Evolutionary conservation across 164 flowering plant genomes (phyloP).

Genomic region (Vitis rotundifolia): DNA sequence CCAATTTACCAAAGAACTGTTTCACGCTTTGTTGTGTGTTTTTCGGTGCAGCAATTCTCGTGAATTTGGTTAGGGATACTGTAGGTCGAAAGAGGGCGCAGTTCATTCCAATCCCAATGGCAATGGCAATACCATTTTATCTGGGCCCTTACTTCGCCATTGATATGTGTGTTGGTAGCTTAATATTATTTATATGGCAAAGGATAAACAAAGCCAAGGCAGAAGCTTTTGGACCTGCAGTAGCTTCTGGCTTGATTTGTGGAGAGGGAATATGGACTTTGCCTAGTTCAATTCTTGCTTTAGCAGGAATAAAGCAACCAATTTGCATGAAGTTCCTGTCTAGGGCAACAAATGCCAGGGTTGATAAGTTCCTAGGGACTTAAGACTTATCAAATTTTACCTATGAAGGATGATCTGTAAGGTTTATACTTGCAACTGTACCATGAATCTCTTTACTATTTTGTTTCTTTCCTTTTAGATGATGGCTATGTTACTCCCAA

Average conservation of each 20-base stretch:
- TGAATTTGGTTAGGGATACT: background rate
- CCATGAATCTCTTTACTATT: too few relatives aligned
- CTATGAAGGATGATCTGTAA: too few relatives aligned
- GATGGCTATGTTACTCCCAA: too few relatives aligned
- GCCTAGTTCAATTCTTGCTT: slow-evolving; percentile 16
- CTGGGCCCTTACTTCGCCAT: slow-evolving; percentile 9
- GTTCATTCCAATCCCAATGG: slow-evolving; percentile 7
- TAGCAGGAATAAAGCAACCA: slow-evolving; percentile 10
- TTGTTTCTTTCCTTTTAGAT: too few relatives aligned
- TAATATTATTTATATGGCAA: slow-evolving; percentile 10
- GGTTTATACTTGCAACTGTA: too few relatives aligned
- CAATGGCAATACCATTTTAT: slow-evolving; percentile 13
- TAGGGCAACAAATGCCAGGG: slow-evolving; percentile 2
- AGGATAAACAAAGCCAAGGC: slow-evolving; percentile 8
- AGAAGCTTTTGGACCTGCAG: slow-evolving; percentile 9
- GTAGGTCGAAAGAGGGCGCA: background rate
- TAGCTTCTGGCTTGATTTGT: slow-evolving; percentile 15
- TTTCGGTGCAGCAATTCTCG: slow-evolving; percentile 19
- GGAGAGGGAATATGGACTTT: slow-evolving; percentile 16
- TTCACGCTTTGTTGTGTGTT: slow-evolving; percentile 40
- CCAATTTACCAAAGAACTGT: slow-evolving; percentile 43
- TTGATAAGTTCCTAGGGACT: background rate
- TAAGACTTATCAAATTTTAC: background rate
- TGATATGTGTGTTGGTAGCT: slow-evolving; percentile 14
- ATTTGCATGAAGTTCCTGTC: slow-evolving; percentile 19